Percentiles rank a stretch among this genome's conserved stretches.
phyloP scores from a whole-genome alignment of 352 stramenopile genomes.

The Phytophthora cactorum region DNA sequence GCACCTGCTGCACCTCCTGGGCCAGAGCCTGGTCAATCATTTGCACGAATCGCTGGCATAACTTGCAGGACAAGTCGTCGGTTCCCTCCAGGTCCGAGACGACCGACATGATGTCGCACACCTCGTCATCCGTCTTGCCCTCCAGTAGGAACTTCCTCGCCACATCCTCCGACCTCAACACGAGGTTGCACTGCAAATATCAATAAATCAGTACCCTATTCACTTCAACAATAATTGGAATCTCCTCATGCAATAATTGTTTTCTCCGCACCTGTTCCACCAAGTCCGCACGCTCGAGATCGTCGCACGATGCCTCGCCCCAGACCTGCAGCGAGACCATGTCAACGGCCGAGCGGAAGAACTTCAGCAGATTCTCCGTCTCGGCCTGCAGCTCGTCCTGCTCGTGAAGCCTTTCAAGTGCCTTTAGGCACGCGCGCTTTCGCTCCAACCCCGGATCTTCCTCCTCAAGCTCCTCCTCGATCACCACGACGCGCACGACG shows the following conservation, averaged over 20 bases:
- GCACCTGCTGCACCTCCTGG: conserved; percentile 64
- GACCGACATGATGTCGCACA: conserved; percentile 50
- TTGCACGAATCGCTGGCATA: conserved; percentile 80
- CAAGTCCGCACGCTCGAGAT: conserved; percentile 39
- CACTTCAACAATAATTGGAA: conserved; percentile 8
- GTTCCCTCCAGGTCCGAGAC: conserved; percentile 32
- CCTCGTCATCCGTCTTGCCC: conserved; percentile 52
- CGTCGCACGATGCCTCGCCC: conserved; percentile 58
- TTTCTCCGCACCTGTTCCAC: conserved; percentile 35
- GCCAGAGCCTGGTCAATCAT: conserved; percentile 69
- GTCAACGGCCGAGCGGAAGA: conserved; percentile 51
- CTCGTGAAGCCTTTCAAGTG: conserved; percentile 47
- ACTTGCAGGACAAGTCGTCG: conserved; percentile 64
- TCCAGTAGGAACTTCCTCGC: conserved; percentile 47
- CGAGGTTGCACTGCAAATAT: conserved; percentile 40
- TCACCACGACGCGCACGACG: conserved; percentile 41
- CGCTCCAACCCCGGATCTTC: conserved; percentile 29
- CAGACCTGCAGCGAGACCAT: conserved; percentile 49
- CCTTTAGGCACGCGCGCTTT: conserved; percentile 53
- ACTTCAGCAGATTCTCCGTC: conserved; percentile 40
- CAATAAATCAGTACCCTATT: conserved; percentile 5
- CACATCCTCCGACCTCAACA: conserved; percentile 50
- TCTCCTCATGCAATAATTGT: conserved; percentile 4
- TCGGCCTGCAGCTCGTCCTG: conserved; percentile 47
- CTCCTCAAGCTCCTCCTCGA: conserved; percentile 29